Evolutionary conservation across 768 basidiomycete genomes (phyloP).

Genomic region (Tylopilus rubrobrunneus): DNA sequence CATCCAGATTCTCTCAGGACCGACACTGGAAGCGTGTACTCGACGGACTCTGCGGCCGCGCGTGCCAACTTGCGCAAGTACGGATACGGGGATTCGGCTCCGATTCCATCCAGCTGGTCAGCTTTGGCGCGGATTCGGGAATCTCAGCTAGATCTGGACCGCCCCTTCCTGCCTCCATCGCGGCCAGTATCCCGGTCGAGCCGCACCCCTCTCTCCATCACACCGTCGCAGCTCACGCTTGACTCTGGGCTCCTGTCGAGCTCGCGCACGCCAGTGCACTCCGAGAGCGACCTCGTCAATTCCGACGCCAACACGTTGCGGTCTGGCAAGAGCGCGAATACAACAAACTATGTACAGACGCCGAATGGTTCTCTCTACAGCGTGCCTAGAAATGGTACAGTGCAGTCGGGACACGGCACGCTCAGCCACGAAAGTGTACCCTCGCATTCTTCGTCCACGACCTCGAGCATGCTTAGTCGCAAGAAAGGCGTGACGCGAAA

Average conservation of each 20-base stretch:
- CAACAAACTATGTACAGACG: not conserved
- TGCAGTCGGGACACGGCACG: slow-evolving; percentile 4
- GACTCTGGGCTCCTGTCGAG: slow-evolving; percentile 4
- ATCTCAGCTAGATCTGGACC: slow-evolving; percentile 16
- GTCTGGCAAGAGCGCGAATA: not conserved
- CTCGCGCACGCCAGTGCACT: not conserved
- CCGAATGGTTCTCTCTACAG: not conserved
- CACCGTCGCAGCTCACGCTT: slow-evolving; percentile 3
- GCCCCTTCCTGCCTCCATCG: slow-evolving; percentile 1
- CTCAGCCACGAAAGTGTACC: not conserved
- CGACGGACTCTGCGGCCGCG: slow-evolving; percentile 20
- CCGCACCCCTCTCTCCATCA: slow-evolving; percentile 1
- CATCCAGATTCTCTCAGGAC: slow-evolving; percentile 3
- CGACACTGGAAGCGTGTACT: slow-evolving; percentile 23
- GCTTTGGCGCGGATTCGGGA: slow-evolving; percentile 11
- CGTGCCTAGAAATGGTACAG: slow-evolving; percentile 12
- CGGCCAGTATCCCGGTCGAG: not conserved
- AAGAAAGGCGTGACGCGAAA: slow-evolving; percentile 21
- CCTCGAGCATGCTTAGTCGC: slow-evolving; percentile 18
- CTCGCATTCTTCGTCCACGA: slow-evolving; percentile 6
- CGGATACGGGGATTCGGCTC: slow-evolving; percentile 15
- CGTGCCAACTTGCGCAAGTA: slow-evolving; percentile 25
- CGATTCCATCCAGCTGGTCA: slow-evolving; percentile 24
- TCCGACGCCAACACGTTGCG: not conserved
- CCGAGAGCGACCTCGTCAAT: not conserved